Evolutionary conservation across 1,139 yeast species (phyloP).

Genomic region (Saccharomyces pastorianus): DNA sequence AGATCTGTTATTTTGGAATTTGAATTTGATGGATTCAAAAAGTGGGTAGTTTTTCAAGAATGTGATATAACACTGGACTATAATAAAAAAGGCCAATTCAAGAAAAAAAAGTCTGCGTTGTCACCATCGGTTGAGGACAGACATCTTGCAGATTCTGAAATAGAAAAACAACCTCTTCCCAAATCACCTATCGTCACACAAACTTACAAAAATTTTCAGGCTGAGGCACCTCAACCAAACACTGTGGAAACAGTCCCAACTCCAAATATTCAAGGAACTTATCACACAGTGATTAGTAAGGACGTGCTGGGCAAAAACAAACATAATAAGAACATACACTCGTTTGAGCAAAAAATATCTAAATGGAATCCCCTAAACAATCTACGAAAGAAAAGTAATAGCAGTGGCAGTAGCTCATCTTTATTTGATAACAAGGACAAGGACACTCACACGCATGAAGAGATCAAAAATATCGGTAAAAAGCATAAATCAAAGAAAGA

Average conservation of each 20-base stretch:
- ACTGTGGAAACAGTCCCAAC: constrained; percentile 4
- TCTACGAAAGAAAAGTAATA: constrained; percentile 20
- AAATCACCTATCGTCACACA: constrained; percentile 8
- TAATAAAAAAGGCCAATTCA: constrained; percentile 21
- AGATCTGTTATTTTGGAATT: constrained; percentile 71
- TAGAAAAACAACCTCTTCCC: not conserved
- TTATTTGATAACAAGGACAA: not conserved
- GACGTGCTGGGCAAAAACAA: constrained; percentile 15
- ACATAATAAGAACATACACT: constrained; percentile 15
- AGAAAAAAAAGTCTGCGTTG: not conserved
- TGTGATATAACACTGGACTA: constrained; percentile 42
- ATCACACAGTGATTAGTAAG: constrained; percentile 24
- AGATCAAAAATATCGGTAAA: not conserved
- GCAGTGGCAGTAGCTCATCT: constrained; percentile 6
- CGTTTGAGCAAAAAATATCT: constrained; percentile 20
- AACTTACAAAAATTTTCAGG: constrained; percentile 22
- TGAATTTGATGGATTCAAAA: constrained; percentile 62
- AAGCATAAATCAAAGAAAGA: constrained; percentile 4
- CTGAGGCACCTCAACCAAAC: constrained; percentile 10
- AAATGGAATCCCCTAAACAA: constrained; percentile 27
- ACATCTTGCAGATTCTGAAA: not conserved
- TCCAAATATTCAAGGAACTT: constrained; percentile 6
- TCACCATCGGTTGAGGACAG: not conserved
- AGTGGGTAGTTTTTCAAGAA: constrained; percentile 79
- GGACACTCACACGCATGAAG: not conserved